These are phyloP conservation scores for Suhomyces coccinellae DNA, from an alignment of 1,139 yeast species.

Conservation along the genomic window DNA sequence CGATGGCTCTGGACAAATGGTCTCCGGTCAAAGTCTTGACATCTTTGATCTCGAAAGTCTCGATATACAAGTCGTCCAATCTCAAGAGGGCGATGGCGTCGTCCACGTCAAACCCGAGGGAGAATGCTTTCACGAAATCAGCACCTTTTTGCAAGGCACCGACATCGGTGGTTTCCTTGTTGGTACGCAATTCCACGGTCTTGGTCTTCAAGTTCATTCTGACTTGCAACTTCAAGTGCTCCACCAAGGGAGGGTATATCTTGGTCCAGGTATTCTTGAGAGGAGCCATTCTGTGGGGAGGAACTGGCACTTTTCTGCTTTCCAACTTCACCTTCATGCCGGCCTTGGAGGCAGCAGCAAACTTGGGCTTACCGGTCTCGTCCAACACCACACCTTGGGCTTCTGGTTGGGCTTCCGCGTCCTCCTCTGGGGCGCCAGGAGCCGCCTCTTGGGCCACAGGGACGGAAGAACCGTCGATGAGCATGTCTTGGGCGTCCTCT, in stretches of 20 bases:
- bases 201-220: constrained; percentile 88
- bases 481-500: constrained; percentile 43
- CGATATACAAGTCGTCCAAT: constrained; percentile 92
- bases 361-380: constrained; percentile 87
- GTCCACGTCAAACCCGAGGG: constrained; percentile 93
- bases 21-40: constrained; percentile 94
- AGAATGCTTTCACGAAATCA: constrained; percentile 91
- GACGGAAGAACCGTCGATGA: constrained; percentile 61
- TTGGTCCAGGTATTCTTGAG: constrained; percentile 87
- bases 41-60: constrained; percentile 94
- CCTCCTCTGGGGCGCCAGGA: constrained; percentile 18
- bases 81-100: constrained; percentile 94
- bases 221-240: constrained; percentile 89
- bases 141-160: constrained; percentile 98
- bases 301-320: constrained; percentile 85
- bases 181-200: constrained; percentile 84
- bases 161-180: constrained; percentile 77
- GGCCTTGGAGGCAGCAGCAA: constrained; percentile 68
- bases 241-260: constrained; percentile 93
- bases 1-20: constrained; percentile 96
- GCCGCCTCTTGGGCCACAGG: constrained; percentile 26
- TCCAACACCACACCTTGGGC: constrained; percentile 67
- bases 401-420: constrained; percentile 25
- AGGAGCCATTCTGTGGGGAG: constrained; percentile 96
- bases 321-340: constrained; percentile 78